Conservation (phyloP, 306 rosid genomes). For the Canavalia gladiata region DNA sequence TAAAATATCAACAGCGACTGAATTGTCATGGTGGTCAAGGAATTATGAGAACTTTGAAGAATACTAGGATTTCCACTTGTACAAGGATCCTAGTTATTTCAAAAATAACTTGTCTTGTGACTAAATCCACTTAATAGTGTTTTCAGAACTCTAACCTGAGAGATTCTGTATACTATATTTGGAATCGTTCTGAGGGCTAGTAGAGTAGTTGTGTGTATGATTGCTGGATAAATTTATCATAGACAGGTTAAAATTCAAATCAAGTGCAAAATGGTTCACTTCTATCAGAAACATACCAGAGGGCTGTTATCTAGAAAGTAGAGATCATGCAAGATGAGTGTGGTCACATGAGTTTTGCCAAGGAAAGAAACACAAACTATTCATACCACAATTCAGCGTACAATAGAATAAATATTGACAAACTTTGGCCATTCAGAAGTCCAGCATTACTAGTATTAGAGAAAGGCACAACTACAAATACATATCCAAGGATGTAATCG, state of each 20-base stretch:
- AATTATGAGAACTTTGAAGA: slow-evolving; percentile 59
- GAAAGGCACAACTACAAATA: background rate
- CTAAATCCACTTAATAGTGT: slow-evolving; percentile 45
- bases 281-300: slow-evolving; percentile 19
- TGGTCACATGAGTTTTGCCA: background rate
- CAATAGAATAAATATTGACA: background rate
- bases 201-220: slow-evolving; percentile 53
- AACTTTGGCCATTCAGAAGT: background rate
- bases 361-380: slow-evolving; percentile 8
- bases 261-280: slow-evolving; percentile 64
- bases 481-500: too few relatives aligned
- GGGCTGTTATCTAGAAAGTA: slow-evolving; percentile 12
- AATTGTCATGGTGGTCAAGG: slow-evolving; percentile 51
- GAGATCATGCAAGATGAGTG: slow-evolving; percentile 13
- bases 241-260: slow-evolving; percentile 52
- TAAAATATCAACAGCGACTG: slow-evolving; percentile 58
- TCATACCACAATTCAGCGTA: background rate
- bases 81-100: slow-evolving; percentile 58
- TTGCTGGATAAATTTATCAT: slow-evolving; percentile 3
- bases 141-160: too few relatives aligned
- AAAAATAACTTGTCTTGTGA: slow-evolving; percentile 53
- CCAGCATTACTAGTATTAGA: background rate
- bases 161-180: slow-evolving; percentile 1
- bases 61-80: slow-evolving; percentile 45
- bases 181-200: slow-evolving; percentile 49